Percentiles rank a stretch among this genome's conserved stretches.
Evolutionary conservation across 345 rosid species (phyloP).

Genomic region (Salix suchowensis): DNA sequence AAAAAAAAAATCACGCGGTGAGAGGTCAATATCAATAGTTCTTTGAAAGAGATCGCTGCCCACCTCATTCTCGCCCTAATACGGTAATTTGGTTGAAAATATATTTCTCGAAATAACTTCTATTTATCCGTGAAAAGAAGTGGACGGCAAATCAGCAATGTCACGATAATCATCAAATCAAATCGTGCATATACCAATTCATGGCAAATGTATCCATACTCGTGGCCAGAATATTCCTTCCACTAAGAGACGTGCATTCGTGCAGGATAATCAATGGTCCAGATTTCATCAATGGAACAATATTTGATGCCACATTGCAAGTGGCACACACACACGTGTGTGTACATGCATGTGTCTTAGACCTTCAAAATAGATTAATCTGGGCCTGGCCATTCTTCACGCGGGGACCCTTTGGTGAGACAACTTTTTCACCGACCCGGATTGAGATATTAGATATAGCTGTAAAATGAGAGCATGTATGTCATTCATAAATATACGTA

Average conservation of each 20-base stretch:
- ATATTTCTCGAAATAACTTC: neutral
- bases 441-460: neutral
- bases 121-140: too few relatives aligned
- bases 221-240: neutral
- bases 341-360: neutral
- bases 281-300: neutral
- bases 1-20: too few relatives aligned
- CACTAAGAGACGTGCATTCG: neutral
- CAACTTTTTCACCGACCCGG: slow-evolving; percentile 25
- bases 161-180: neutral
- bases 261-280: neutral
- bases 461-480: neutral
- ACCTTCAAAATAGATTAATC: neutral
- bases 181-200: neutral
- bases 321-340: too few relatives aligned
- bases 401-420: slow-evolving; percentile 24
- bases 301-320: neutral
- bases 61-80: too few relatives aligned
- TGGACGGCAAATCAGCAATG: neutral
- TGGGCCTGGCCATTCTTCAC: slow-evolving; percentile 21
- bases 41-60: too few relatives aligned
- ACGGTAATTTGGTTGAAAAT: neutral
- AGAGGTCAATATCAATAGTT: too few relatives aligned
- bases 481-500: neutral
- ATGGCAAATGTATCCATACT: neutral